Percentiles rank a stretch among this genome's conserved stretches.
phyloP scores from a whole-genome alignment of 2,329 filamentous ascomycete genomes.

The Paecilomyces variotii region DNA sequence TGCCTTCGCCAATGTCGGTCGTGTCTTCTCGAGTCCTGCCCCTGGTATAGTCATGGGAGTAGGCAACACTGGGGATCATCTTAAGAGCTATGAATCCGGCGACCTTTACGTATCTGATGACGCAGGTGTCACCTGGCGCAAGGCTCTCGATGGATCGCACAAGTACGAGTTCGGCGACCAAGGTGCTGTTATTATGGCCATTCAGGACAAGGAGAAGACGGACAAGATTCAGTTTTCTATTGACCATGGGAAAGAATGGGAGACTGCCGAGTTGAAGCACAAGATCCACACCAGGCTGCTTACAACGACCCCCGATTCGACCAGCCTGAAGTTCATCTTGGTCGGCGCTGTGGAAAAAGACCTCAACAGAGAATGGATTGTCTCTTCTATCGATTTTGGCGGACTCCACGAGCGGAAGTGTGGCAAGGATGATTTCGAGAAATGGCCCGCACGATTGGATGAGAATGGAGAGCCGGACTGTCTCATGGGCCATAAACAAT shows the following conservation, averaged over 20 bases:
- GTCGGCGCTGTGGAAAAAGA: conserved; percentile 53
- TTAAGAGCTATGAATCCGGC: conserved; percentile 64
- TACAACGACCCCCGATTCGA: conserved; percentile 87
- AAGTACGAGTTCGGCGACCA: conserved; percentile 96
- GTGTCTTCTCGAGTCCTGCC: conserved; percentile 87
- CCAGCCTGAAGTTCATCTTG: conserved; percentile 82
- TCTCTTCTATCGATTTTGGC: conserved; percentile 76
- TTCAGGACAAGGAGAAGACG: conserved; percentile 59
- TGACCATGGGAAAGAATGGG: conserved; percentile 82
- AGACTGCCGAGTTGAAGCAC: conserved; percentile 59
- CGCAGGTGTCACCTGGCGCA: conserved; percentile 76
- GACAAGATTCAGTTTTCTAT: conserved; percentile 66
- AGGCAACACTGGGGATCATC: conserved; percentile 73
- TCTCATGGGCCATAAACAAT: conserved; percentile 93
- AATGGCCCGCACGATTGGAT: conserved; percentile 79
- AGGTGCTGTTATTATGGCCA: conserved; percentile 77
- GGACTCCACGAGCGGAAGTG: conserved; percentile 75
- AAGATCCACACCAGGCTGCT: conserved; percentile 65
- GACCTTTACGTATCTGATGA: conserved; percentile 85
- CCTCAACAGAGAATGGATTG: conserved; percentile 45
- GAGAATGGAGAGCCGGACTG: conserved; percentile 74
- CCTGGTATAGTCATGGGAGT: conserved; percentile 91
- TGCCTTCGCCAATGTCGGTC: conserved; percentile 69
- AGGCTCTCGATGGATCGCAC: conserved; percentile 68
- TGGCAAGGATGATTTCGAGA: conserved; percentile 62